Evolutionary conservation across 331 rosid genomes (phyloP).

Genomic region (Dryas integrifolia): DNA sequence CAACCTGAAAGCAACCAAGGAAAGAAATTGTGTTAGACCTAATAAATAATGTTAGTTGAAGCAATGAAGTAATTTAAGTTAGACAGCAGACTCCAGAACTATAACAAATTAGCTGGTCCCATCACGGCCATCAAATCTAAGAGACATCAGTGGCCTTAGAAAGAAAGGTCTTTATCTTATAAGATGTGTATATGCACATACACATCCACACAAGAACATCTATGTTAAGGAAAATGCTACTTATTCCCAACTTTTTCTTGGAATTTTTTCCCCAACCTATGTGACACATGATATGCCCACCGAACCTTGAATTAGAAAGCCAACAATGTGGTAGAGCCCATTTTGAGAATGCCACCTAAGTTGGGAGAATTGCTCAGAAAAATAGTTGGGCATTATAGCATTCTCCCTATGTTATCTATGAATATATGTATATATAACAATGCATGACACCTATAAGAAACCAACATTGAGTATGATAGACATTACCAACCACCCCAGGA

Average conservation of each 20-base stretch:
- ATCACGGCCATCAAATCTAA: neutral
- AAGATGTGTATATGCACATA: neutral
- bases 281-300: too few species aligned
- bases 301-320: too few species aligned
- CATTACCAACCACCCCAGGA: constrained; percentile 96
- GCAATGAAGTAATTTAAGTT: constrained; percentile 10
- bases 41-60: neutral
- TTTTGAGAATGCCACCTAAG: too few species aligned
- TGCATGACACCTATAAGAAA: constrained; percentile 19
- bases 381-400: too few species aligned
- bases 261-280: too few species aligned
- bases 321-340: too few species aligned
- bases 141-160: neutral
- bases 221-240: neutral
- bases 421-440: neutral
- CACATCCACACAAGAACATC: neutral
- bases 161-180: neutral
- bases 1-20: constrained; percentile 48
- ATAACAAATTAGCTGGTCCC: neutral
- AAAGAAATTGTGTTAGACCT: neutral
- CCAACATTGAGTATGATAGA: constrained; percentile 34
- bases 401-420: too few species aligned
- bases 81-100: neutral
- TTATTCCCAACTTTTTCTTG: too few species aligned
- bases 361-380: too few species aligned